Base-by-base conservation (phyloP, 176 grass and related monocot species). In the Stipa capillata region DNA sequence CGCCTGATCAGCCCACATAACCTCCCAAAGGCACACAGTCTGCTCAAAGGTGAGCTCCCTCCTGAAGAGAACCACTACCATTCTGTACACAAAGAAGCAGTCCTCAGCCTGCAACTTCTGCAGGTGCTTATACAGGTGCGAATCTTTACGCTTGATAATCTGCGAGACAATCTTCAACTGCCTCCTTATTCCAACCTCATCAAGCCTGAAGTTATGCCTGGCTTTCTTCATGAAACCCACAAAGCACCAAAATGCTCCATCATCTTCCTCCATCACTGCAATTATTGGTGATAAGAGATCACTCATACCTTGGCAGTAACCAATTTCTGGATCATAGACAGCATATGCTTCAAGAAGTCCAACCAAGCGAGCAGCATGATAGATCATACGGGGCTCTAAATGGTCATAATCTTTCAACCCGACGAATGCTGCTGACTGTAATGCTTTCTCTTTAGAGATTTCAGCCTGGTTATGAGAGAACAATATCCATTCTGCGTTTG, bases 231-330 rank as follows among this genome's bases (percentile, higher is more conserved):
- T 97, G 76, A 97, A 94, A 57, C 95, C 87, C 10, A 94, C 95
- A 7, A 97, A 97, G 61, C 95, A 97, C 95, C 95, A 97, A 82
- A 97, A 97, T 0, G 95, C 95, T n/a, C 88, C 95, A 11, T 89
- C 69, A 1, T 97, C 95, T 32, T 94, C 87, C 73, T 94, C 91
- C 83, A 94, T 82, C 5, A 97, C 87, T 12, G 91, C 85, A 67
- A 94, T 76, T 57, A 97, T 92, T 20, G 95, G 95, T 40, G 95
- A 94, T 61, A 97, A 62, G 53, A 97, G 90, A 84, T 97, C 95
- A 64, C 95, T 97, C 95, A 97, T 97, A 36, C 95, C 95, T 84
- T 97, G 95, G 52, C 95, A 97, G 83, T 97, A 97, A 43, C 95
- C 95, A 39, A 88, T 94, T 53, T 92, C 92, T 28, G 91, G 91